phyloP scores from a whole-genome alignment of 345 rosid species.

The Eucalyptus virginea region DNA sequence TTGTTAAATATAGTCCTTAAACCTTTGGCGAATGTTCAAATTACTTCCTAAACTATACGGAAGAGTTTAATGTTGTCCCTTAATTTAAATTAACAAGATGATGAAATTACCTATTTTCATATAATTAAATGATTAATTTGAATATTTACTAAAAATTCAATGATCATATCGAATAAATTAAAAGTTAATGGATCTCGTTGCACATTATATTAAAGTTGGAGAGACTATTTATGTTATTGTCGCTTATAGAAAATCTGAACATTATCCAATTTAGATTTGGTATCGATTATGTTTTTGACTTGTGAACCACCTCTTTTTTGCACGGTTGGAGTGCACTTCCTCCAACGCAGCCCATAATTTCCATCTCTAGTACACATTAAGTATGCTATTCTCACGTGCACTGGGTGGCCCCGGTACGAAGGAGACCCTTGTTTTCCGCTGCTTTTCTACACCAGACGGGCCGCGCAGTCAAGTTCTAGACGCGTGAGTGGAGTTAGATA shows the following conservation, averaged over 20 bases:
- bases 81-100: too few species aligned
- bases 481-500: not conserved
- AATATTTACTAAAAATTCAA: too few species aligned
- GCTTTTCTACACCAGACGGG: not conserved
- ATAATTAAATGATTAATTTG: too few species aligned
- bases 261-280: not conserved
- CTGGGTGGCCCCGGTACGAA: not conserved
- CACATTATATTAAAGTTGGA: too few species aligned
- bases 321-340: not conserved
- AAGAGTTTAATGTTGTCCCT: not conserved
- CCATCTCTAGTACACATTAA: not conserved
- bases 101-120: too few species aligned
- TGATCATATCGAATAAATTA: too few species aligned
- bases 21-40: not conserved
- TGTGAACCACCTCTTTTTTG: not conserved
- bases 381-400: not conserved
- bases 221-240: too few species aligned
- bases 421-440: not conserved
- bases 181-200: accelerated
- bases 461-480: not conserved
- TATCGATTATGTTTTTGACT: not conserved
- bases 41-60: not conserved
- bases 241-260: not conserved
- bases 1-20: too few species aligned
- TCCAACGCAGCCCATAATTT: not conserved